phyloP scores from a whole-genome alignment of 371 early-diverging fungal genomes.

The Parasitella parasitica region DNA sequence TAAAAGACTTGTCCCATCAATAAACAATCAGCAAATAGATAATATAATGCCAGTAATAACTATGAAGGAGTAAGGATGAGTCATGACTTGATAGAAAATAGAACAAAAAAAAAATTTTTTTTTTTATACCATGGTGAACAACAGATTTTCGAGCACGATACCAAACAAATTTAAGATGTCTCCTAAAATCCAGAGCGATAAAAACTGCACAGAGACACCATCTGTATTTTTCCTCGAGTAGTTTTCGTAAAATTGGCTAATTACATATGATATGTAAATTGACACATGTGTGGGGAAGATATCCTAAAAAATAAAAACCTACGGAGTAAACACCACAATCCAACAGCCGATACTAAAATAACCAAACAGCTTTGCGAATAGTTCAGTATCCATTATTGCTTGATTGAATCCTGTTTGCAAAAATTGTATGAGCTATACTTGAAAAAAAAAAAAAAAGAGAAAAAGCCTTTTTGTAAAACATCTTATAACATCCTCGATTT shows the following conservation, averaged over 20 bases:
- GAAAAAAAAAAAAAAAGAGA: slow-evolving; percentile 4
- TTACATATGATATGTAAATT: not conserved
- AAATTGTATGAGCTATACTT: not conserved
- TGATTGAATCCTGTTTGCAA: not conserved
- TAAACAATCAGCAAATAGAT: slow-evolving; percentile 46
- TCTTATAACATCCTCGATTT: not conserved
- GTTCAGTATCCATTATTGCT: slow-evolving; percentile 11
- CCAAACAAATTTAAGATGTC: slow-evolving; percentile 82
- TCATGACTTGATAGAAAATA: not conserved
- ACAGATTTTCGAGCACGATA: slow-evolving; percentile 65
- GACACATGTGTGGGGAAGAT: not conserved
- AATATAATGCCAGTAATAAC: slow-evolving; percentile 51
- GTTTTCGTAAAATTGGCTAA: slow-evolving; percentile 66
- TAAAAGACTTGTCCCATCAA: slow-evolving; percentile 58
- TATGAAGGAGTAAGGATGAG: slow-evolving; percentile 11
- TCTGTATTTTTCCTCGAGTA: slow-evolving; percentile 60
- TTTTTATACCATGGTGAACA: slow-evolving; percentile 63
- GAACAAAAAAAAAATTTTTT: not conserved
- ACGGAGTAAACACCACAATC: slow-evolving; percentile 73
- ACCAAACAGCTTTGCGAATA: slow-evolving; percentile 40
- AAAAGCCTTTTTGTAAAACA: not conserved
- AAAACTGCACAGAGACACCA: slow-evolving; percentile 67
- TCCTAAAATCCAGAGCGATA: slow-evolving; percentile 80
- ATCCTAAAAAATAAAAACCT: no score
- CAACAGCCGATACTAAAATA: slow-evolving; percentile 61